Base-by-base conservation (phyloP, 2,329 filamentous ascomycete species). In the Aureobasidium musti region DNA sequence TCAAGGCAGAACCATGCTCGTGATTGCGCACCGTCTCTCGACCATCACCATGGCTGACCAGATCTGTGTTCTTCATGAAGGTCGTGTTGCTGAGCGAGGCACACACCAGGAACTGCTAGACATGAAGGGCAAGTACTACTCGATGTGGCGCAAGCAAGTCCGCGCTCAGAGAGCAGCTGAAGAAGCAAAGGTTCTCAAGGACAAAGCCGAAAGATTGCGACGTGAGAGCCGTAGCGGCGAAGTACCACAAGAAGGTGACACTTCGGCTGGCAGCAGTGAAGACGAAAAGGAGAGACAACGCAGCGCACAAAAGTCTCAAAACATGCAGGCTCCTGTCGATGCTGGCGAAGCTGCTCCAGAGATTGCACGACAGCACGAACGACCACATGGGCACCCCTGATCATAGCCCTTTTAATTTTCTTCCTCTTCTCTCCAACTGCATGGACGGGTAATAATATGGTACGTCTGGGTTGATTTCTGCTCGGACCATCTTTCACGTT, bases 1-100 rank as follows among this genome's bases (percentile, higher is more conserved):
- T 19, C 83, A 89, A 71, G 93, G 92, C 59, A 90, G 95, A 54
- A 99, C 95, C 1, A 89, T 97, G 81, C 86, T 99, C 68, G 92
- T 98, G 61, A 98, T 99, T 79, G 95, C 95, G 81, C 92, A 87
- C 81, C 80, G 83, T 47, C 78, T 86, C 30, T 84, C 82, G 67
- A 86, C 83, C 19, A 84, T 85, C 69, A 83, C 80, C 30, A 80
- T 81, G 70, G 83, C 83, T 47, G 83, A 86, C 66, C 82, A 85
- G 69, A 85, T 85, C 59, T 77, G 85, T 8, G 83, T 85, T 6
- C 75, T 86, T 57, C 80, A 84, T 69, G 80, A 83, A 69, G 83
- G 83, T 64, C 77, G 77, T 66, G 82, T 84, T 0, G 78, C 80
- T 13, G 83, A 86, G 71, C 76, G 79, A 30, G 83, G 83, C 21